These are phyloP conservation scores for Pichia sp. DNA, from an alignment of 1,139 yeast genomes.

Conservation along the genomic window DNA sequence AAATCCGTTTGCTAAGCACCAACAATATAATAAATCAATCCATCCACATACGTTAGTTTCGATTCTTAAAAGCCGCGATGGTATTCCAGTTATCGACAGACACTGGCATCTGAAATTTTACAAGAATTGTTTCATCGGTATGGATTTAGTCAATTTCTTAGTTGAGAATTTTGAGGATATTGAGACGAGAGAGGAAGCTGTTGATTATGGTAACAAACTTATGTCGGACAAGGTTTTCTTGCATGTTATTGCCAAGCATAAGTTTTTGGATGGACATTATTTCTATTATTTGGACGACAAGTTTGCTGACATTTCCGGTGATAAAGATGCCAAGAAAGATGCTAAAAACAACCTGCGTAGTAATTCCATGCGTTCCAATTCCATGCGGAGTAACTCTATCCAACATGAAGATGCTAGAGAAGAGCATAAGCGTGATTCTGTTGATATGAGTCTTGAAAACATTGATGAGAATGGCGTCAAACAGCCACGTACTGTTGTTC, in stretches of 20 bases:
- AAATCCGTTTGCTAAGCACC: constrained; percentile 28
- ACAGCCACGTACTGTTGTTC: constrained; percentile 35
- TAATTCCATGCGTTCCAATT: too few relatives aligned
- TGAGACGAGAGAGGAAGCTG: constrained; percentile 79
- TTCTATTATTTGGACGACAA: constrained; percentile 73
- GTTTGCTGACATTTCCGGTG: constrained; percentile 7
- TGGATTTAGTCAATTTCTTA: constrained; percentile 84
- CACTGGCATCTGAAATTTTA: constrained; percentile 90
- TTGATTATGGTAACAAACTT: constrained; percentile 69
- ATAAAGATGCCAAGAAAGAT: neutral
- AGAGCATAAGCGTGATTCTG: neutral
- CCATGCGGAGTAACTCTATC: neutral
- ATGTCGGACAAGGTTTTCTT: constrained; percentile 70
- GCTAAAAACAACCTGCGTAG: neutral
- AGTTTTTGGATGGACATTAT: constrained; percentile 89
- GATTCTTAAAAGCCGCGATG: constrained; percentile 62
- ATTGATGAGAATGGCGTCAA: neutral
- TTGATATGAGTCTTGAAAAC: too few relatives aligned
- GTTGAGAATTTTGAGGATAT: constrained; percentile 77
- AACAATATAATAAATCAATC: constrained; percentile 40
- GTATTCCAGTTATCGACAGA: constrained; percentile 68
- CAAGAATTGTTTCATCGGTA: constrained; percentile 77
- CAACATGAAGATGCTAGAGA: neutral
- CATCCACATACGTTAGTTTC: constrained; percentile 52
- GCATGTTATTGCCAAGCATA: constrained; percentile 83